Conservation (phyloP, 352 stramenopile genomes). For the Phytopythium montanum region DNA sequence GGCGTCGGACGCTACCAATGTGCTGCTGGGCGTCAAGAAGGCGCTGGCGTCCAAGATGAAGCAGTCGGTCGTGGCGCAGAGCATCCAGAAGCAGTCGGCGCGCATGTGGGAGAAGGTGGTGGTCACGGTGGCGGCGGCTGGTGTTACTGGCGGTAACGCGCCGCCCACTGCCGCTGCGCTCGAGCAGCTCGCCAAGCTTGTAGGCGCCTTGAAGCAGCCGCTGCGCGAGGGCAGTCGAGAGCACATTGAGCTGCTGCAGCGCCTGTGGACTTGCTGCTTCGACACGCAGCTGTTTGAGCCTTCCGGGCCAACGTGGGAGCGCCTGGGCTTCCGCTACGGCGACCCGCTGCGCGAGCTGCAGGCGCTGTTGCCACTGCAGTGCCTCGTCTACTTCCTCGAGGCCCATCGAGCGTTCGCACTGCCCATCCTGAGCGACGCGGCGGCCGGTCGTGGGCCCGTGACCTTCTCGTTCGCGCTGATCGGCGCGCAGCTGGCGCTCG, state of each 20-base stretch:
- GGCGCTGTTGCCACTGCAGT: slow-evolving; percentile 69
- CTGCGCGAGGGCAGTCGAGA: slow-evolving; percentile 60
- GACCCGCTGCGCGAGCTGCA: slow-evolving; percentile 72
- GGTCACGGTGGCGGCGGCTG: slow-evolving; percentile 17
- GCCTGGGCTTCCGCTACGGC: slow-evolving; percentile 59
- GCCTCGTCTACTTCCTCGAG: slow-evolving; percentile 81
- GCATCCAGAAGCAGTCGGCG: slow-evolving; percentile 66
- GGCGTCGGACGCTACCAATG: slow-evolving; percentile 38
- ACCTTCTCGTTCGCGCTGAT: slow-evolving; percentile 65
- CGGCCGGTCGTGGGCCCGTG: slow-evolving; percentile 22
- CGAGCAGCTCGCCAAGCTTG: slow-evolving; percentile 62
- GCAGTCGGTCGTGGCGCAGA: slow-evolving; percentile 59
- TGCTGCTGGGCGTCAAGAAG: slow-evolving; percentile 77
- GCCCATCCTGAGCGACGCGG: slow-evolving; percentile 65
- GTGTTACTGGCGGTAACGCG: slow-evolving; percentile 21
- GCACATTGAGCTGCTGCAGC: slow-evolving; percentile 61
- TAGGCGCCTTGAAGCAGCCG: slow-evolving; percentile 56
- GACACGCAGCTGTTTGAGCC: slow-evolving; percentile 53
- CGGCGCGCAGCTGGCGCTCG: slow-evolving; percentile 44
- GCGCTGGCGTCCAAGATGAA: slow-evolving; percentile 81
- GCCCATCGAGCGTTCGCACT: slow-evolving; percentile 57
- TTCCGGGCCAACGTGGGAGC: slow-evolving; percentile 46
- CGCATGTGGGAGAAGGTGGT: slow-evolving; percentile 78
- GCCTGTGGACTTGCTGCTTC: slow-evolving; percentile 70
- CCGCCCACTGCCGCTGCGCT: slow-evolving; percentile 58